Evolutionary conservation across 75 land plant genomes (phyloP).

Genomic region (Cryptomeria japonica): DNA sequence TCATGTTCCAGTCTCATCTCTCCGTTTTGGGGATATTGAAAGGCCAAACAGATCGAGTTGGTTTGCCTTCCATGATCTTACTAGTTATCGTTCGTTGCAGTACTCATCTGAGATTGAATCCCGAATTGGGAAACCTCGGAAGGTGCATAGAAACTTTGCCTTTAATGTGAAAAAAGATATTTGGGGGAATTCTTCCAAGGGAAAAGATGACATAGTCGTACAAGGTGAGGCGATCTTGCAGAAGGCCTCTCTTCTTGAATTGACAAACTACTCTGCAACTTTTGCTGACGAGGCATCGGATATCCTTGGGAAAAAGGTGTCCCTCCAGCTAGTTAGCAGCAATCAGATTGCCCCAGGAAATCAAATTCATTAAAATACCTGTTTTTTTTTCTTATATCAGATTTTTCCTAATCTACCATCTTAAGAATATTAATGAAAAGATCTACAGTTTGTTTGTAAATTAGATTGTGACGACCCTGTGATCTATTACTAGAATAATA

Average conservation of each 20-base stretch:
- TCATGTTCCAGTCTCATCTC: background rate
- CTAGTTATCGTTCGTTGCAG: background rate
- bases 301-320: background rate
- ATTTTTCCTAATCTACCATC: no score
- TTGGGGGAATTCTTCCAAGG: background rate
- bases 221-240: background rate
- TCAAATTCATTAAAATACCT: background rate
- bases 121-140: background rate
- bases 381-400: no score
- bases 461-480: no score
- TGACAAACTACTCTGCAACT: constrained; percentile 3
- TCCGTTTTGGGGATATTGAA: no score
- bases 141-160: background rate
- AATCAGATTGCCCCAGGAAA: background rate
- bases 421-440: no score
- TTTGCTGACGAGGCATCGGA: background rate
- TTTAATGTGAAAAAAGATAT: background rate
- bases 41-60: background rate
- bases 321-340: background rate
- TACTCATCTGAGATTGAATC: background rate
- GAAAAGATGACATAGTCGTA: background rate
- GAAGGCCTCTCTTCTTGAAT: background rate
- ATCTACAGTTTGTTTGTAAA: no score
- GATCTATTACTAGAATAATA: no score
- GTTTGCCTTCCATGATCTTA: background rate